These are phyloP conservation scores for Mycena maculata DNA, from an alignment of 768 basidiomycete species.

Conservation along the genomic window DNA sequence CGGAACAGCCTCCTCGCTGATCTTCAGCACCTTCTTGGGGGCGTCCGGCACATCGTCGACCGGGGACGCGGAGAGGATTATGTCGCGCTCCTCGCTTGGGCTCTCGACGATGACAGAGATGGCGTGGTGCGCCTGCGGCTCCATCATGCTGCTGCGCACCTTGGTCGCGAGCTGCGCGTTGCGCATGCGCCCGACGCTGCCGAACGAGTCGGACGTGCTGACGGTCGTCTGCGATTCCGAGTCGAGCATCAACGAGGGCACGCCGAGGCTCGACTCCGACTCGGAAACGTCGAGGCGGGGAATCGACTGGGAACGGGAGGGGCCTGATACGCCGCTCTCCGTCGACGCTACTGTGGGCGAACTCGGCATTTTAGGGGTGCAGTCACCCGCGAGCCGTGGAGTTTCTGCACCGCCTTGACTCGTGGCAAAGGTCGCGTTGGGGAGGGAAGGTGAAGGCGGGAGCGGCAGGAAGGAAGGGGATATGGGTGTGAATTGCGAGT, in stretches of 20 bases:
- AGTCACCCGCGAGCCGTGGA: neutral
- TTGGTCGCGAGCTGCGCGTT: conserved; percentile 20
- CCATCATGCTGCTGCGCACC: conserved; percentile 27
- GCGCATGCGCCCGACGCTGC: conserved; percentile 27
- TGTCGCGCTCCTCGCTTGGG: conserved; percentile 45
- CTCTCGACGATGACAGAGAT: conserved; percentile 49
- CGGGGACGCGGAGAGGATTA: conserved; percentile 3
- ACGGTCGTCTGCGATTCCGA: conserved; percentile 42
- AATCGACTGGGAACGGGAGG: conserved; percentile 11
- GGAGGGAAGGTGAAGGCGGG: conserved; percentile 20
- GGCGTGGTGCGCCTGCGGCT: conserved; percentile 15
- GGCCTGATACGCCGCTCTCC: neutral
- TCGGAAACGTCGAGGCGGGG: conserved; percentile 19
- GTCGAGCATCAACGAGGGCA: conserved; percentile 44
- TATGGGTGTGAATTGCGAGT: conserved; percentile 21
- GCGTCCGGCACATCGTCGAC: conserved; percentile 30
- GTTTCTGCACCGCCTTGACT: conserved; percentile 1
- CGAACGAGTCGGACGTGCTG: conserved; percentile 19
- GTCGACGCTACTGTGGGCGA: neutral
- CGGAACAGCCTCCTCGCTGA: neutral
- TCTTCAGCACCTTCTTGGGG: neutral
- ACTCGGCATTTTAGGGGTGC: neutral
- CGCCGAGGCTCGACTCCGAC: conserved; percentile 37
- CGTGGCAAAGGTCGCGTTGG: neutral
- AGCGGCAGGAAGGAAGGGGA: conserved; percentile 24